These are phyloP conservation scores for Trypanosoma mega DNA, from an alignment of 208 protist genomes.

Conservation along the genomic window DNA sequence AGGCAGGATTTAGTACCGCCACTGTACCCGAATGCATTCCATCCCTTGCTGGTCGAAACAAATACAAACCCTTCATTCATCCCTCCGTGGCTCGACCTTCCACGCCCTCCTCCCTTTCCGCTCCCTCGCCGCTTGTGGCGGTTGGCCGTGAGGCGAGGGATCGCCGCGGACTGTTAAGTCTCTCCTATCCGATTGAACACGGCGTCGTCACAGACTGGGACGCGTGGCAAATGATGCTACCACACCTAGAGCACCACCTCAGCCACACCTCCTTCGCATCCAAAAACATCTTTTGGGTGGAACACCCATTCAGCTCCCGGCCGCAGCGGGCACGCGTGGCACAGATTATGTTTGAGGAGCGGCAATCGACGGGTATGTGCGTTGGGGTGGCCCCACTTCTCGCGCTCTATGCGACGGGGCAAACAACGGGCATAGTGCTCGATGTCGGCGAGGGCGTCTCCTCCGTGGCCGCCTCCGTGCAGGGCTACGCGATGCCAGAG, in stretches of 20 bases:
- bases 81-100: too few species aligned
- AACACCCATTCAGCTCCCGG: constrained; percentile 57
- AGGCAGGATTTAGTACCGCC: constrained; percentile 35
- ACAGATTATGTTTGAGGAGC: constrained; percentile 53
- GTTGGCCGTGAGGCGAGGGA: constrained; percentile 33
- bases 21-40: constrained; percentile 29
- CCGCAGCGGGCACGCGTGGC: constrained; percentile 54
- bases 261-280: neutral
- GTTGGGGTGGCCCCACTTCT: constrained; percentile 53
- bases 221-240: constrained; percentile 24
- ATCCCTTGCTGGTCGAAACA: constrained; percentile 31
- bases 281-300: constrained; percentile 30
- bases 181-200: constrained; percentile 70
- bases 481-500: constrained; percentile 43
- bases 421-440: constrained; percentile 58
- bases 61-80: constrained; percentile 39
- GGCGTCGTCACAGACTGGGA: constrained; percentile 58
- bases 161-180: constrained; percentile 54
- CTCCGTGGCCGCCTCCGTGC: constrained; percentile 50
- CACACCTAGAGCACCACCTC: constrained; percentile 21
- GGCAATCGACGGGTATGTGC: constrained; percentile 32
- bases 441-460: constrained; percentile 58
- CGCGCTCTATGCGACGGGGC: constrained; percentile 55
- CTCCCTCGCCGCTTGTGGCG: neutral
- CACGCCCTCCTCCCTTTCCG: too few species aligned